Base-by-base conservation (phyloP, 2,329 filamentous ascomycete species). In the Chaetomium globosum region DNA sequence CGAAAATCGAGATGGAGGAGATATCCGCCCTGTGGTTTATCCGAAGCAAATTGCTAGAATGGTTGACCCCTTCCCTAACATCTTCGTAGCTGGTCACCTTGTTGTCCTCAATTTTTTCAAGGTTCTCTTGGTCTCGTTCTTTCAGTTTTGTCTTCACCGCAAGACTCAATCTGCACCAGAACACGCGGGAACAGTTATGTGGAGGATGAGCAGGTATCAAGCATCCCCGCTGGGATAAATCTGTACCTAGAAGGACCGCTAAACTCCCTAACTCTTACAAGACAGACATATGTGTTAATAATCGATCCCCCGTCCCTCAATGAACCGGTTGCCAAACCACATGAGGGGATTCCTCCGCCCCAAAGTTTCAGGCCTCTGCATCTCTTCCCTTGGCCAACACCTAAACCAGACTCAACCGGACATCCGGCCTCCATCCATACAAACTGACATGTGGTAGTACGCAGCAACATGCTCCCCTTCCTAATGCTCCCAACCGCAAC, bases 181-280 rank as follows among this genome's bases (percentile, higher is more conserved):
- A 43, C 39, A 19, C 39, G 5, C 4, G 6, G 19, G 19, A 2
- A 7, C 39, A 43, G 7, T 19, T 19, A 16, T 2, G 39, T 6
- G 16, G 19, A 16, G n/a, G 39, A 43, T 7, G 39, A 43, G 13
- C 16, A 4, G 39, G 39, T 7, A 43, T 43, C 19, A 16, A 43
- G 4, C 43, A 12, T 48, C 7, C 19, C 7, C 46, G n/a, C 16
- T 26, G 51, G 13, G 12, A 30, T 6, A 53, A 43, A 43, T 13
- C 7, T 56, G n/a, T 39, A 26, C 10, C 23, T 56, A 4, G 13
- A 43, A 39, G 53, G 23, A 56, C 30, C 53, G 53, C 53, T 56
- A 39, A 13, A 39, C 39, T 43, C 16, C 39, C 39, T 10, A 56
- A 33, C 33, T 56, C 23, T 21, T 33, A 48, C 2, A 48, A 48